Base-by-base conservation (phyloP, 176 grass and related monocot species). In the Avena eriantha region DNA sequence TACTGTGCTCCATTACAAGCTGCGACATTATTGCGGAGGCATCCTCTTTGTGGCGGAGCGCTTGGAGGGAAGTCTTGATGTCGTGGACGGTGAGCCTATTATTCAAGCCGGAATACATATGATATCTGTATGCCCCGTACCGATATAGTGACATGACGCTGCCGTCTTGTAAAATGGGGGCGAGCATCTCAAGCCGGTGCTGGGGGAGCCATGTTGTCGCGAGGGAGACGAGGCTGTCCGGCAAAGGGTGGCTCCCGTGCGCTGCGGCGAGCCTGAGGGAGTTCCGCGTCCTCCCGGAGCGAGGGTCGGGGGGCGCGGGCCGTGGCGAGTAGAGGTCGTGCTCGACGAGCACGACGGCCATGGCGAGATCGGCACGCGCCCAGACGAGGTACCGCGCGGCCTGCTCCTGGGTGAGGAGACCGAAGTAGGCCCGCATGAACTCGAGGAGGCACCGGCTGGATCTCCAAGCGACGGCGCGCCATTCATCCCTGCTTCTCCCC, bases 321-420 rank as follows among this genome's bases (percentile, higher is more conserved):
- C 23, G 22, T 22, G 72, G 43, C 0, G 43, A 7, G n/a, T 49
- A 50, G 22, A 75, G 46, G 13, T 50, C 46, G 72, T 75, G 72
- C 46, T 75, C 72, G 7, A 75, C 46, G 22, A 75, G 72, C 45
- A 49, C 13, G 22, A 75, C 72, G 0, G 72, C 72, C 13, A 75
- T 0, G 22, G 14, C 14, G 1, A 75, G 22, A 23, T 75, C 72
- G 6, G 13, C 72, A 21, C 72, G 45, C 46, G 72, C 72, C 45
- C 39, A 46, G 41, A 75, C 22, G 7, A 75, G 45, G 72, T 50
- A 75, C 13, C 72, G 72, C 46, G 46, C 72, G 23, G 72, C 72
- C 23, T 75, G 72, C 46, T 75, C 72, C 46, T 50, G 12, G 13
- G 14, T 75, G 46, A 75, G 72, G 3, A 50, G 72, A 46, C 72